Conservation (phyloP, 2,329 filamentous ascomycete genomes). For the Fusarium newnesense region DNA sequence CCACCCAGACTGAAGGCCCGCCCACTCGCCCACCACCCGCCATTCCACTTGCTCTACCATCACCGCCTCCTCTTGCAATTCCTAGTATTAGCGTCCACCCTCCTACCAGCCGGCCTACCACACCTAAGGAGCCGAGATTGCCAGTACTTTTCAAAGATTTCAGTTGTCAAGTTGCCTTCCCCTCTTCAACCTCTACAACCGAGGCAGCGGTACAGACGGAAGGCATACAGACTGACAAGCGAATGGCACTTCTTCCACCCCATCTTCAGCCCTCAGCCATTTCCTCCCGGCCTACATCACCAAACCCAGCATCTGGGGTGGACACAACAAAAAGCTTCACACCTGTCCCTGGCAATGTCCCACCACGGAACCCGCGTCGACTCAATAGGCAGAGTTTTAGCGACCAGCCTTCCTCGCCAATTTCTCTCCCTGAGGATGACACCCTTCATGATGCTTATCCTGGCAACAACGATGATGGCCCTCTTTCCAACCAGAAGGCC, state of each 20-base stretch:
- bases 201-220: slow-evolving; percentile 80
- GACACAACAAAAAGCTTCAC: slow-evolving; percentile 57
- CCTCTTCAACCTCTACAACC: slow-evolving; percentile 34
- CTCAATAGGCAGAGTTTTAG: slow-evolving; percentile 58
- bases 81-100: slow-evolving; percentile 94
- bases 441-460: slow-evolving; percentile 72
- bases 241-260: slow-evolving; percentile 77
- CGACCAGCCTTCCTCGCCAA: slow-evolving; percentile 63
- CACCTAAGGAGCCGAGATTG: slow-evolving; percentile 77
- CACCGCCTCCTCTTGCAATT: slow-evolving; percentile 63
- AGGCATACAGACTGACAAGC: slow-evolving; percentile 84
- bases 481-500: slow-evolving; percentile 68
- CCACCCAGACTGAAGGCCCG: slow-evolving; percentile 69
- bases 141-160: slow-evolving; percentile 86
- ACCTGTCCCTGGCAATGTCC: slow-evolving; percentile 63
- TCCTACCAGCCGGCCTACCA: slow-evolving; percentile 83
- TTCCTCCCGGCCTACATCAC: slow-evolving; percentile 68
- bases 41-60: slow-evolving; percentile 33
- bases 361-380: slow-evolving; percentile 70
- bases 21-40: slow-evolving; percentile 6
- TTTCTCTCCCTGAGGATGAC: slow-evolving; percentile 52
- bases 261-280: slow-evolving; percentile 85
- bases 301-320: slow-evolving; percentile 50
- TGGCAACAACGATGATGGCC: slow-evolving; percentile 83
- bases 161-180: slow-evolving; percentile 77